Evolutionary conservation across 192 early-diverging fungal species (phyloP).

Genomic region (Neocallimastix lanati): DNA sequence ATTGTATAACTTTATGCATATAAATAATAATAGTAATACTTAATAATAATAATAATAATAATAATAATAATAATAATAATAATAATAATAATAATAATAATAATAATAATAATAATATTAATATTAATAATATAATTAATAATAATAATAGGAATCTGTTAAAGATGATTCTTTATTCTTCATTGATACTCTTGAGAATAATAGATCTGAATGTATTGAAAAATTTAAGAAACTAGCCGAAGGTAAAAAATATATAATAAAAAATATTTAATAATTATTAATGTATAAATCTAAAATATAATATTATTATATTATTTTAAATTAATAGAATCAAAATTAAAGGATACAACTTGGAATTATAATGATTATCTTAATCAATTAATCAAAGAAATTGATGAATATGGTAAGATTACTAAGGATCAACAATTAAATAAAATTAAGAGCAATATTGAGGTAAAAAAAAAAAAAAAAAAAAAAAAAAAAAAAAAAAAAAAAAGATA

Average conservation of each 20-base stretch:
- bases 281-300: too few species aligned
- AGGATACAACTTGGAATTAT: not conserved
- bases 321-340: not conserved
- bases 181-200: constrained; percentile 25
- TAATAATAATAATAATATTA: too few species aligned
- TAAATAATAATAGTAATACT: too few species aligned
- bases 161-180: constrained; percentile 17
- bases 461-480: too few species aligned
- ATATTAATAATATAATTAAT: not conserved
- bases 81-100: too few species aligned
- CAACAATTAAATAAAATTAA: not conserved
- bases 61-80: too few species aligned
- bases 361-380: not conserved
- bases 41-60: too few species aligned
- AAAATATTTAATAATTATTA: too few species aligned
- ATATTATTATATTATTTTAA: too few species aligned
- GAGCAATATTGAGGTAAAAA: not conserved
- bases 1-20: too few species aligned
- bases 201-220: constrained; percentile 21
- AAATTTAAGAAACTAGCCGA: constrained; percentile 28
- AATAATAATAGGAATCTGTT: constrained; percentile 5
- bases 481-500: too few species aligned
- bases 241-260: too few species aligned
- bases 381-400: not conserved
- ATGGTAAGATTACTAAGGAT: not conserved